phyloP scores from a whole-genome alignment of 2,329 filamentous ascomycete species.

The Stemphylium lycopersici region DNA sequence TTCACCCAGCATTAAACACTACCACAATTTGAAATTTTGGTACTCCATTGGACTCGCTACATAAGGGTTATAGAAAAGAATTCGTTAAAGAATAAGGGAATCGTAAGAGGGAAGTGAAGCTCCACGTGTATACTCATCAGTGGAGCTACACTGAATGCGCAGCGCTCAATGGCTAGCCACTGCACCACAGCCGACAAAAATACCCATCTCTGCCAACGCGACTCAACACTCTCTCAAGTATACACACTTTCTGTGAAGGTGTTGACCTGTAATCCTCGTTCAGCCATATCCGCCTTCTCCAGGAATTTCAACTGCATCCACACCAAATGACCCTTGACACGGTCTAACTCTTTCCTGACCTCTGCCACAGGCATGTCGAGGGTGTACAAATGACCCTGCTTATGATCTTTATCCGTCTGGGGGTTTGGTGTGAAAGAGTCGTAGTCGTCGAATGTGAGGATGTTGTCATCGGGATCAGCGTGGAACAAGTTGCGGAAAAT shows the following conservation, averaged over 20 bases:
- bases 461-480: slow-evolving; percentile 85
- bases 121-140: too few species aligned
- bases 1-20: too few species aligned
- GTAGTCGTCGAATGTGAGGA: slow-evolving; percentile 90
- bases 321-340: slow-evolving; percentile 86
- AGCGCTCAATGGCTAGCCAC: too few species aligned
- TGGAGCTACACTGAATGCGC: too few species aligned
- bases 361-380: slow-evolving; percentile 68
- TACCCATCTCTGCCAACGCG: too few species aligned
- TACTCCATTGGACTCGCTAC: too few species aligned
- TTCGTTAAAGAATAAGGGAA: too few species aligned
- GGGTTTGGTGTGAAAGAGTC: slow-evolving; percentile 68
- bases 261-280: slow-evolving; percentile 86
- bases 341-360: slow-evolving; percentile 75
- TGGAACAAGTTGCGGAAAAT: slow-evolving; percentile 83
- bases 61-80: too few species aligned
- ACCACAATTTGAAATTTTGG: too few species aligned
- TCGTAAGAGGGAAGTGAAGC: too few species aligned
- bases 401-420: slow-evolving; percentile 66
- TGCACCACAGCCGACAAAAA: too few species aligned
- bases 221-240: slow-evolving; percentile 51
- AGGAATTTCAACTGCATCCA: slow-evolving; percentile 95
- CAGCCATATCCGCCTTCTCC: slow-evolving; percentile 84
- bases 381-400: slow-evolving; percentile 86
- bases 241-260: slow-evolving; percentile 86